Percentiles rank a stretch among this genome's conserved stretches.
phyloP scores from a whole-genome alignment of 768 basidiomycete species.

The Phaeotremella skinneri region DNA sequence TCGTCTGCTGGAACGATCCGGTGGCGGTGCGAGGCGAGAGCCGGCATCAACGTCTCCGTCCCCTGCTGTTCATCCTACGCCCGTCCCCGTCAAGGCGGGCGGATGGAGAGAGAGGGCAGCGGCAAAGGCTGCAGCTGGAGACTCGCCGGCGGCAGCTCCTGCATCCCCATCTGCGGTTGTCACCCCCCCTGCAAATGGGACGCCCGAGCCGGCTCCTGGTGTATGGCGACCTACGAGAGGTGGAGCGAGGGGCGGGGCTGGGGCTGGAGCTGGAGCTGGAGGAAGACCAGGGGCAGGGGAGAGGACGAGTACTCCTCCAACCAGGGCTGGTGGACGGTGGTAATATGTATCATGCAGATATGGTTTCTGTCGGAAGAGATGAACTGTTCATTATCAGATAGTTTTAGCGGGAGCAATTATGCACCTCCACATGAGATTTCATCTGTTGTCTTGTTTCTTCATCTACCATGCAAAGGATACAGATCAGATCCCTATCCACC shows the following conservation, averaged over 20 bases:
- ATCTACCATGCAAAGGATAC: too few species aligned
- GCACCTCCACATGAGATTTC: neutral
- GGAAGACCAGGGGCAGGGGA: neutral
- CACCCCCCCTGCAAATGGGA: conserved; percentile 15
- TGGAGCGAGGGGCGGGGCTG: conserved; percentile 19
- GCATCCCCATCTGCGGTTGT: conserved; percentile 19
- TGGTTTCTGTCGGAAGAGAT: neutral
- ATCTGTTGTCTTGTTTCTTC: too few species aligned
- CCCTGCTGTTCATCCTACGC: conserved; percentile 32
- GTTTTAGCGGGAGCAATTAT: neutral
- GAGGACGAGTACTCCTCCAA: conserved; percentile 9
- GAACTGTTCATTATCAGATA: too few species aligned
- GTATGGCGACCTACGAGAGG: conserved; percentile 20
- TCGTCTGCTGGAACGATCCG: conserved; percentile 30
- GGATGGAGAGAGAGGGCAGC: conserved; percentile 65
- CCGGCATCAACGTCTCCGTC: conserved; percentile 42
- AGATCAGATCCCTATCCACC: conserved; percentile 2
- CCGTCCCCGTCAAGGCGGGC: conserved; percentile 48
- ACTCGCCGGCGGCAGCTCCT: conserved; percentile 22
- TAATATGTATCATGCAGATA: neutral
- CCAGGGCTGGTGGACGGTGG: conserved; percentile 22
- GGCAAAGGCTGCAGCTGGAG: conserved; percentile 53
- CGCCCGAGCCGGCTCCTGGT: conserved; percentile 22
- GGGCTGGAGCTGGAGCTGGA: conserved; percentile 14
- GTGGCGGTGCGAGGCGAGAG: conserved; percentile 30